phyloP scores from a whole-genome alignment of 108 stramenopile genomes.

The Pelagomonas calceolata region DNA sequence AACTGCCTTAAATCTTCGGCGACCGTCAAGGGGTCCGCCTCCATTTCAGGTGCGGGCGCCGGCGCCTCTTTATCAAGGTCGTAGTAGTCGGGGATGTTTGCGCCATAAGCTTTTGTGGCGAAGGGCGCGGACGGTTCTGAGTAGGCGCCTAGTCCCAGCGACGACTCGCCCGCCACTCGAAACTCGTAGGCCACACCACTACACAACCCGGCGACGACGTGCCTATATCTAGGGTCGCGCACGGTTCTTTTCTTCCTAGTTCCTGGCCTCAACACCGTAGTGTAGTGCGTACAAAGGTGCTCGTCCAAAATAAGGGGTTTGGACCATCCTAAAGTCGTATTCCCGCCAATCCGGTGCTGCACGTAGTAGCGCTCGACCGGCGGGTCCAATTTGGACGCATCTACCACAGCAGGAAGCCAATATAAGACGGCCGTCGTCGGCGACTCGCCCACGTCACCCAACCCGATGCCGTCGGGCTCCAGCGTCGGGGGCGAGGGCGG shows the following conservation, averaged over 20 bases:
- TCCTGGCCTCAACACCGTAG: neutral
- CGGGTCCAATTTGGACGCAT: neutral
- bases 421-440: neutral
- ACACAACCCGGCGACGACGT: slow-evolving; percentile 15
- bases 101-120: too few species aligned
- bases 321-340: neutral
- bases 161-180: slow-evolving; percentile 24
- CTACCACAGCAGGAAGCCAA: neutral
- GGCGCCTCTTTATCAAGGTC: too few species aligned
- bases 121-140: slow-evolving; percentile 4
- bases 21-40: neutral
- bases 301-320: neutral
- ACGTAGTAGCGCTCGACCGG: neutral
- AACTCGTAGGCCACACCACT: slow-evolving; percentile 37
- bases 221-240: slow-evolving; percentile 14
- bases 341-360: neutral
- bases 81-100: too few species aligned
- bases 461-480: neutral
- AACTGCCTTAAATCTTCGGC: neutral
- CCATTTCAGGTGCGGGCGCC: too few species aligned
- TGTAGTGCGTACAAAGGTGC: neutral
- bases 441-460: neutral
- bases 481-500: slow-evolving; percentile 23
- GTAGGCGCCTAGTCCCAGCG: slow-evolving; percentile 21
- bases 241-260: neutral